Evolutionary conservation across 768 basidiomycete genomes (phyloP).

Genomic region (Suillus decipiens): DNA sequence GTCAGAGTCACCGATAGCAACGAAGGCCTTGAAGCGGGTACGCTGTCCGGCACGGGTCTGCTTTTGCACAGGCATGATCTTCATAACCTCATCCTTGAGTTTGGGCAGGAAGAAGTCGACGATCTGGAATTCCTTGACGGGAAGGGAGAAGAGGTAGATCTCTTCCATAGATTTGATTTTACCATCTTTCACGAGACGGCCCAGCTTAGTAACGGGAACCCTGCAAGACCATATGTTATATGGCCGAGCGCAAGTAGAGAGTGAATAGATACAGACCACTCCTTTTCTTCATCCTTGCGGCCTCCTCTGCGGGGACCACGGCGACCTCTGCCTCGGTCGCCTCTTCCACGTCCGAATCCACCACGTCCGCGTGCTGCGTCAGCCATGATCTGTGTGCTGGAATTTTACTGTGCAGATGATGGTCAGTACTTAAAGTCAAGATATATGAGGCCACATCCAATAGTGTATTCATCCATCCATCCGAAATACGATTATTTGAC

Average conservation of each 20-base stretch:
- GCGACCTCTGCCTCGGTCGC: conserved; percentile 64
- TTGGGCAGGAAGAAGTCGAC: conserved; percentile 99
- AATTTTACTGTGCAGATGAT: conserved; percentile 25
- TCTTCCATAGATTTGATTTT: conserved; percentile 99
- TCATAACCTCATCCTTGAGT: conserved; percentile 99
- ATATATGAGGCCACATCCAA: conserved; percentile 40
- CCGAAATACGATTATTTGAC: conserved; percentile 16
- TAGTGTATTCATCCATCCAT: conserved; percentile 49
- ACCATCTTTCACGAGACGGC: conserved; percentile 98
- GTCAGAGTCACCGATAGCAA: conserved; percentile 98
- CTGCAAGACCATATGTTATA: conserved; percentile 40
- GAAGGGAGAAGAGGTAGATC: conserved; percentile 99
- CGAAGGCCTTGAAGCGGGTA: conserved; percentile 99
- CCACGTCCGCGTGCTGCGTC: conserved; percentile 93
- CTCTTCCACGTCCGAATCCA: conserved; percentile 85
- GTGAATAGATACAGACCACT: conserved; percentile 68
- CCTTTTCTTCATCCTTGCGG: conserved; percentile 99
- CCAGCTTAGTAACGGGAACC: conserved; percentile 98
- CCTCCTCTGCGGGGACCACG: conserved; percentile 90
- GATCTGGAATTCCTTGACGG: conserved; percentile 99
- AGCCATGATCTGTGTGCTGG: conserved; percentile 58
- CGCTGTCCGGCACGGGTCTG: conserved; percentile 99
- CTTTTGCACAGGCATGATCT: conserved; percentile 99
- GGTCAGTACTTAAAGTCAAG: conserved; percentile 26
- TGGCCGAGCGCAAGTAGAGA: conserved; percentile 7